Percentiles rank a stretch among this genome's conserved stretches.
These are phyloP conservation scores for Ophiosphaerella narmari DNA, from an alignment of 2,329 filamentous ascomycete species.

Conservation along the genomic window DNA sequence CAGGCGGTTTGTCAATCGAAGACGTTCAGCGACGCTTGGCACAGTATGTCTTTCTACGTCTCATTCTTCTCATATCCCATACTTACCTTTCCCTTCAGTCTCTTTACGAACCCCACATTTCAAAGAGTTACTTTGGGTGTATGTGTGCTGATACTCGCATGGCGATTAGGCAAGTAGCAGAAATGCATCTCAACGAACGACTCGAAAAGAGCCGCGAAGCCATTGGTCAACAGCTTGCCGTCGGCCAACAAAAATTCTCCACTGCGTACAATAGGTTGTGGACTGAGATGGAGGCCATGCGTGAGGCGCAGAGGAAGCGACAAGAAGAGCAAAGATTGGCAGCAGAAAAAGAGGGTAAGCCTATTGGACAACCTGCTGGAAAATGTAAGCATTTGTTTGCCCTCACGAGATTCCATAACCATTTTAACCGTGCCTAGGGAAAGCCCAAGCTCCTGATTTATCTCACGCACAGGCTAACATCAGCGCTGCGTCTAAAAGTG, in stretches of 20 bases:
- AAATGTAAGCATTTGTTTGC: constrained; percentile 28
- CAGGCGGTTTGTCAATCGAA: constrained; percentile 88
- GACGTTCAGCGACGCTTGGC: constrained; percentile 89
- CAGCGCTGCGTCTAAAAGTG: constrained; percentile 58
- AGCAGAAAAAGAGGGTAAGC: constrained; percentile 33
- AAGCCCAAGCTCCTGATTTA: constrained; percentile 53
- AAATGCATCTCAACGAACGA: constrained; percentile 90
- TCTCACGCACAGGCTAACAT: constrained; percentile 60
- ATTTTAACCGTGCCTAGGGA: constrained; percentile 20
- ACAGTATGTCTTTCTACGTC: constrained; percentile 53
- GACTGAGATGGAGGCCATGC: constrained; percentile 82
- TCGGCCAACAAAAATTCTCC: constrained; percentile 84
- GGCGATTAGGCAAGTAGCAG: constrained; percentile 72
- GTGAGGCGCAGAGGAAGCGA: constrained; percentile 71
- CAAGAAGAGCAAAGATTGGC: constrained; percentile 60
- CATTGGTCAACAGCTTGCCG: constrained; percentile 85
- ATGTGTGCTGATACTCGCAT: constrained; percentile 45
- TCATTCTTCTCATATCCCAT: constrained; percentile 11
- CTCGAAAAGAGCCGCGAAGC: constrained; percentile 83
- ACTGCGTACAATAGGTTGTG: constrained; percentile 87
- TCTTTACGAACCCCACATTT: constrained; percentile 35
- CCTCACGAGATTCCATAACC: no score
- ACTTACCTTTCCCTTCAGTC: constrained; percentile 36
- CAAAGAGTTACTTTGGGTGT: constrained; percentile 33
- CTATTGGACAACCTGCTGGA: constrained; percentile 12